Percentiles rank a stretch among this genome's conserved stretches.
Conservation (phyloP, 2,329 filamentous ascomycete genomes). For the Colletotrichum nymphaeae region DNA sequence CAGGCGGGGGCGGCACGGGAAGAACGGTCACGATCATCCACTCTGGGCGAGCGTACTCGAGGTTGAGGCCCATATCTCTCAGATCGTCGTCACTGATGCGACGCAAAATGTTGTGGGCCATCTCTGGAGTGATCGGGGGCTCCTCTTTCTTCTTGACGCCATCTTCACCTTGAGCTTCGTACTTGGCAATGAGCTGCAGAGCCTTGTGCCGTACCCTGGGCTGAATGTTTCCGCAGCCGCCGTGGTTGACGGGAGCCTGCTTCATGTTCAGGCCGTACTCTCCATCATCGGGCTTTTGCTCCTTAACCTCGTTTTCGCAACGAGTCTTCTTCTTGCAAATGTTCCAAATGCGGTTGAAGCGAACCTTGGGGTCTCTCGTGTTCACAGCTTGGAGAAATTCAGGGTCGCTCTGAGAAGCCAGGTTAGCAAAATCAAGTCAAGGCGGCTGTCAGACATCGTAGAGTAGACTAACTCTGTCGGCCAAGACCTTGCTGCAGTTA, state of each 20-base stretch:
- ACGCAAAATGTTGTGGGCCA: constrained; percentile 87
- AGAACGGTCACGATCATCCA: constrained; percentile 98
- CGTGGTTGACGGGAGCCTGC: constrained; percentile 74
- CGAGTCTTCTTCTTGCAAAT: constrained; percentile 89
- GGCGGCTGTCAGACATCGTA: constrained; percentile 65
- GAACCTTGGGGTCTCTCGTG: constrained; percentile 90
- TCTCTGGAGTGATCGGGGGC: constrained; percentile 82
- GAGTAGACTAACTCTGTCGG: constrained; percentile 91
- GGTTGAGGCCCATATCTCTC: constrained; percentile 88
- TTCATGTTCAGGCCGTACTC: constrained; percentile 73
- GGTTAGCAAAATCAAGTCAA: constrained; percentile 70
- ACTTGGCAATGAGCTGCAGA: constrained; percentile 80
- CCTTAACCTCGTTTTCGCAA: constrained; percentile 83
- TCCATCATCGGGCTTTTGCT: constrained; percentile 73
- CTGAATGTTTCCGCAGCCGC: constrained; percentile 92
- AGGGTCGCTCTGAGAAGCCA: constrained; percentile 77
- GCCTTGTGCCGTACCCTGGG: constrained; percentile 90
- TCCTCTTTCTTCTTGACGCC: constrained; percentile 80
- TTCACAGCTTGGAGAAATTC: constrained; percentile 85
- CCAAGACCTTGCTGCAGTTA: constrained; percentile 97
- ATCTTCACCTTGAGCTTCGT: constrained; percentile 84
- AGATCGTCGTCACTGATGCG: constrained; percentile 86
- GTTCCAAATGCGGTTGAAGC: constrained; percentile 93
- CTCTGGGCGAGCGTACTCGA: constrained; percentile 94
- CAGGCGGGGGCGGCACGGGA: constrained; percentile 93